Percentiles rank a stretch among this genome's conserved stretches.
Conservation (phyloP, 768 basidiomycete genomes). For the Lactarius indigo region DNA sequence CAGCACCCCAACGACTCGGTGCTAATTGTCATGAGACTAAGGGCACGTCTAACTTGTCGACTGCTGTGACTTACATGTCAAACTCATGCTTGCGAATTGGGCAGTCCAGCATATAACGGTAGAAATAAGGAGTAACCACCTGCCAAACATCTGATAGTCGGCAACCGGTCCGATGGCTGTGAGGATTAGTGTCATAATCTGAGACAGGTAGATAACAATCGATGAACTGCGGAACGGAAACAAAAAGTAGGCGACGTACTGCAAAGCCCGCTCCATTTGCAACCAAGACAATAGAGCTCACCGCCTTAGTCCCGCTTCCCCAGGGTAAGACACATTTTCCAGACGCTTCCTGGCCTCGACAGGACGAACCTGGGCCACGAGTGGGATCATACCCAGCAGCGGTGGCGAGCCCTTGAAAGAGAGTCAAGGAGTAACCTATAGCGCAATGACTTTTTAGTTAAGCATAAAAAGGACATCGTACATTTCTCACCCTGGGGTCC, state of each 20-base stretch:
- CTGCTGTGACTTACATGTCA: constrained; percentile 49
- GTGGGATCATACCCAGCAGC: constrained; percentile 69
- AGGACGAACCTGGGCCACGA: constrained; percentile 66
- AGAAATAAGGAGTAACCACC: constrained; percentile 67
- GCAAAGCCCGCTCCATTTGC: constrained; percentile 75
- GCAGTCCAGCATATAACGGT: constrained; percentile 77
- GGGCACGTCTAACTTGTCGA: neutral
- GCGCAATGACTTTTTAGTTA: neutral
- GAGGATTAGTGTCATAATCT: constrained; percentile 76
- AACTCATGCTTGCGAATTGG: constrained; percentile 70
- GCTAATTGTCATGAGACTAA: constrained; percentile 35
- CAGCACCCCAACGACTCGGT: constrained; percentile 64
- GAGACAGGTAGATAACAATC: neutral
- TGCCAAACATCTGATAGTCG: constrained; percentile 72
- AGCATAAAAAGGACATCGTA: neutral
- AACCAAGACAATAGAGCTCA: constrained; percentile 72
- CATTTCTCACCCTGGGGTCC: constrained; percentile 43
- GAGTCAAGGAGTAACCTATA: constrained; percentile 57
- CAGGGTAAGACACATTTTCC: constrained; percentile 77
- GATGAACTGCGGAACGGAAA: neutral
- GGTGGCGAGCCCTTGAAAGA: constrained; percentile 68
- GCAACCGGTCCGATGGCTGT: constrained; percentile 68
- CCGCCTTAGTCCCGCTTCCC: constrained; percentile 66
- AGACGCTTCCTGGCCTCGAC: constrained; percentile 49
- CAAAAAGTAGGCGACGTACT: constrained; percentile 35